Conservation (phyloP, 2,329 filamentous ascomycete genomes). For the Dothideomycetes sp. region DNA sequence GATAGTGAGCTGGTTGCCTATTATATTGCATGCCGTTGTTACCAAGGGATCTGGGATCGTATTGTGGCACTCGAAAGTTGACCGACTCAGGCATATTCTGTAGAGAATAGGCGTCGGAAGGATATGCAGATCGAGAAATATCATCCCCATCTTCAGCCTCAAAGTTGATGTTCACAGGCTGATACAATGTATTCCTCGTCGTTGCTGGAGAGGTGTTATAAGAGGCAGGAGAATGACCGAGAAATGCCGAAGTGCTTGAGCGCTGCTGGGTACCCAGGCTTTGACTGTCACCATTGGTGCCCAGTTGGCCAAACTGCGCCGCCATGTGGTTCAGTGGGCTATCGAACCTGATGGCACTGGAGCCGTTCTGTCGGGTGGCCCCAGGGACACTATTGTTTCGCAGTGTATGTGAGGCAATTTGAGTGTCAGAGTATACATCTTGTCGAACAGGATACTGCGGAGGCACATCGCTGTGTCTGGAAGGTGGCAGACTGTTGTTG, state of each 20-base stretch:
- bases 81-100: neutral
- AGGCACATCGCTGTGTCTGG: conserved; percentile 37
- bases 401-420: neutral
- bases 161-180: neutral
- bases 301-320: conserved; percentile 13
- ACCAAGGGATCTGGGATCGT: neutral
- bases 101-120: neutral
- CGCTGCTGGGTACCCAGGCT: conserved; percentile 1
- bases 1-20: neutral
- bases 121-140: neutral
- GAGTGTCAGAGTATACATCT: conserved; percentile 1
- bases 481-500: conserved; percentile 45
- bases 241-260: neutral
- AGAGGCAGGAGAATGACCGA: neutral
- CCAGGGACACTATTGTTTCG: neutral
- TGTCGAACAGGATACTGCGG: conserved; percentile 16
- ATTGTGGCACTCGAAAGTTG: neutral
- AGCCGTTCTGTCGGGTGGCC: neutral
- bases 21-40: neutral
- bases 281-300: conserved; percentile 31
- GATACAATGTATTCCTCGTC: neutral
- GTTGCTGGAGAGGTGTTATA: neutral
- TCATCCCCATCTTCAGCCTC: neutral
- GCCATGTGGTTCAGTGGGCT: conserved; percentile 1
- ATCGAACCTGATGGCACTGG: neutral